Conservation (phyloP, 805 yeast species). For the Kodamaea kakaduensis region DNA sequence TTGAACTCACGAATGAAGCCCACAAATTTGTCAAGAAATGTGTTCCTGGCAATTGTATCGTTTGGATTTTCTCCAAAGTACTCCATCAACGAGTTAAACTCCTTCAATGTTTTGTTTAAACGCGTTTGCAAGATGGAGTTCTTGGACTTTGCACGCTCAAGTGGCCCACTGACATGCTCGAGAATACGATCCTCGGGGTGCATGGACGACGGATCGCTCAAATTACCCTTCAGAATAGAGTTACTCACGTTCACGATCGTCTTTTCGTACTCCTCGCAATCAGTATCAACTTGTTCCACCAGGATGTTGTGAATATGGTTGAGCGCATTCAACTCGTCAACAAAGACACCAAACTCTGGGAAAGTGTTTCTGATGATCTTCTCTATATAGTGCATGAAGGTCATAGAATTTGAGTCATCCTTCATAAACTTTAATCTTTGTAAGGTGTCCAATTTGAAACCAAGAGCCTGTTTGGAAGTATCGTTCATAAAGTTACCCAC, state of each 20-base stretch:
- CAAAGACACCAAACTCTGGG: slow-evolving; percentile 71
- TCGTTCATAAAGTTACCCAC: slow-evolving; percentile 98
- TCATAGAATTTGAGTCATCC: slow-evolving; percentile 81
- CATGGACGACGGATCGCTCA: slow-evolving; percentile 70
- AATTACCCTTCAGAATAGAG: slow-evolving; percentile 76
- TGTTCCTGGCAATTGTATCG: slow-evolving; percentile 61
- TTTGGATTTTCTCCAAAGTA: slow-evolving; percentile 86
- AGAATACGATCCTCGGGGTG: slow-evolving; percentile 83
- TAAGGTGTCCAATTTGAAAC: slow-evolving; percentile 85
- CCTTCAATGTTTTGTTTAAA: slow-evolving; percentile 55
- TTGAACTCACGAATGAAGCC: slow-evolving; percentile 75
- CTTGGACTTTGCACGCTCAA: slow-evolving; percentile 74
- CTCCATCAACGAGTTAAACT: slow-evolving; percentile 68
- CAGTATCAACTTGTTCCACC: slow-evolving; percentile 74
- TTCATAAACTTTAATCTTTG: slow-evolving; percentile 88
- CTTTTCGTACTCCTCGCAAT: slow-evolving; percentile 60
- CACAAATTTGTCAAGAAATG: slow-evolving; percentile 77
- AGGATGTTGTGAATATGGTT: slow-evolving; percentile 65
- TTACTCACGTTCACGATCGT: slow-evolving; percentile 65
- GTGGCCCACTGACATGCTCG: slow-evolving; percentile 53
- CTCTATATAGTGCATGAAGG: slow-evolving; percentile 90
- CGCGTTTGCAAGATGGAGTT: slow-evolving; percentile 62
- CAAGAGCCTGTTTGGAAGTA: slow-evolving; percentile 84
- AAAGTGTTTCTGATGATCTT: slow-evolving; percentile 77
- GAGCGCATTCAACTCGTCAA: slow-evolving; percentile 65